Conservation (phyloP, 2,329 filamentous ascomycete genomes). For the Sarocladium oryzae region DNA sequence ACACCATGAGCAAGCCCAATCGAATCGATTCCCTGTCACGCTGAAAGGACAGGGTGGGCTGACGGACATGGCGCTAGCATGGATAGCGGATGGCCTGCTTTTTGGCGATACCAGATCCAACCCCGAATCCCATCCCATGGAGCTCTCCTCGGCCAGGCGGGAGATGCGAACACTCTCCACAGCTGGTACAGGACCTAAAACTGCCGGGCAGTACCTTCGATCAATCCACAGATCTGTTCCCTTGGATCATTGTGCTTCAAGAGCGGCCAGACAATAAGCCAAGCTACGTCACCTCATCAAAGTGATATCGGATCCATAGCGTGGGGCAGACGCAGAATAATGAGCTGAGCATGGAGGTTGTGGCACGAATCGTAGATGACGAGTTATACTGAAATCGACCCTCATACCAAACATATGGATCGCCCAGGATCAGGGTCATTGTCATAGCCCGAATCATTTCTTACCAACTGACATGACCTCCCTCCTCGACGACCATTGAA, state of each 20-base stretch:
- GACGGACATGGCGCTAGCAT: slow-evolving; percentile 1
- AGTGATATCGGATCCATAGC: background rate
- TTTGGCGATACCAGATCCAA: background rate
- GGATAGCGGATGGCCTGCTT: background rate
- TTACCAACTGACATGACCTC: too few relatives aligned
- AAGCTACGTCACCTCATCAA: too few relatives aligned
- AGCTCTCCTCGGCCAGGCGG: too few relatives aligned
- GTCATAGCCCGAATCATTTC: too few relatives aligned
- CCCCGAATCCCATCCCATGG: background rate
- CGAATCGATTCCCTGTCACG: background rate
- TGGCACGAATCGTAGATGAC: background rate
- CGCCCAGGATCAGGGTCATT: too few relatives aligned
- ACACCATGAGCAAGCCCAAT: background rate
- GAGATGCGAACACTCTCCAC: too few relatives aligned
- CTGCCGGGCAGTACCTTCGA: too few relatives aligned
- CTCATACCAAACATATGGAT: too few relatives aligned
- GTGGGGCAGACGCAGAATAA: background rate
- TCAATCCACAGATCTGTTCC: background rate
- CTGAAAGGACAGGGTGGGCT: slow-evolving; percentile 5
- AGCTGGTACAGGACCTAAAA: too few relatives aligned
- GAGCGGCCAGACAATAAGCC: too few relatives aligned
- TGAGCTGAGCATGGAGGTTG: background rate
- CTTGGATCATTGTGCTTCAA: too few relatives aligned
- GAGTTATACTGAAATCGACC: background rate
- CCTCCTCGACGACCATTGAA: too few relatives aligned